phyloP scores from a whole-genome alignment of 495 filamentous ascomycete species.

The Hyphodiscus hymeniophilus region DNA sequence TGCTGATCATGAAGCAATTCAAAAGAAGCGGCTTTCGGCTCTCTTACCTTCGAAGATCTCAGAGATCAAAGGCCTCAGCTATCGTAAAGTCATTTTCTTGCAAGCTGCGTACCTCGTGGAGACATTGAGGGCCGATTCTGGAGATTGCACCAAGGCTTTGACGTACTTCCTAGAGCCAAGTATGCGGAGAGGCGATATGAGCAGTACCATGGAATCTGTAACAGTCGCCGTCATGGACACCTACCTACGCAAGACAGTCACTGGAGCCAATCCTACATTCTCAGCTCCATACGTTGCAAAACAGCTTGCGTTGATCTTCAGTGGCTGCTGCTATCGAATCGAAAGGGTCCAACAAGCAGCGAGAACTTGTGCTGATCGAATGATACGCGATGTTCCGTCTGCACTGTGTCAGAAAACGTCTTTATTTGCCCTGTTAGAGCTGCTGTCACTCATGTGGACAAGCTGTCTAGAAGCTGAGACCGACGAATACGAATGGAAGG shows the following conservation, averaged over 20 bases:
- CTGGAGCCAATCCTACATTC: slow-evolving; percentile 62
- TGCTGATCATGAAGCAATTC: slow-evolving; percentile 64
- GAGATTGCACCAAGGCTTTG: slow-evolving; percentile 79
- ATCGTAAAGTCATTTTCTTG: slow-evolving; percentile 84
- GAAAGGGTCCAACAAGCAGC: slow-evolving; percentile 81
- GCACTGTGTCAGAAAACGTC: slow-evolving; percentile 83
- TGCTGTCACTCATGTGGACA: slow-evolving; percentile 87
- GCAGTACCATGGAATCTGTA: slow-evolving; percentile 79
- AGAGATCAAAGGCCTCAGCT: slow-evolving; percentile 71
- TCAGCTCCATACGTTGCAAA: slow-evolving; percentile 79
- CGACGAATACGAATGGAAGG: slow-evolving; percentile 83
- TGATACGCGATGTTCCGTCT: slow-evolving; percentile 77
- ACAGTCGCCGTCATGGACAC: slow-evolving; percentile 61
- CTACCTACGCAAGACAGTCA: slow-evolving; percentile 65
- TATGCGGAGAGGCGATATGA: slow-evolving; percentile 68
- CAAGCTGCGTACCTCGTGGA: slow-evolving; percentile 82
- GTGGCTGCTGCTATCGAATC: slow-evolving; percentile 85
- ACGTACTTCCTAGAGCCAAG: slow-evolving; percentile 88
- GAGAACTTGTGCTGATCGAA: slow-evolving; percentile 69
- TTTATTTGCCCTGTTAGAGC: slow-evolving; percentile 83
- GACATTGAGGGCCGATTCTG: slow-evolving; percentile 69
- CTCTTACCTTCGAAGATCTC: slow-evolving; percentile 66
- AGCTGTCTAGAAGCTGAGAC: slow-evolving; percentile 91
- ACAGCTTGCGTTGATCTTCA: slow-evolving; percentile 77
- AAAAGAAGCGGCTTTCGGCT: slow-evolving; percentile 65